Base-by-base conservation (phyloP, 305 asterid species). In the Fraxinus sp. region DNA sequence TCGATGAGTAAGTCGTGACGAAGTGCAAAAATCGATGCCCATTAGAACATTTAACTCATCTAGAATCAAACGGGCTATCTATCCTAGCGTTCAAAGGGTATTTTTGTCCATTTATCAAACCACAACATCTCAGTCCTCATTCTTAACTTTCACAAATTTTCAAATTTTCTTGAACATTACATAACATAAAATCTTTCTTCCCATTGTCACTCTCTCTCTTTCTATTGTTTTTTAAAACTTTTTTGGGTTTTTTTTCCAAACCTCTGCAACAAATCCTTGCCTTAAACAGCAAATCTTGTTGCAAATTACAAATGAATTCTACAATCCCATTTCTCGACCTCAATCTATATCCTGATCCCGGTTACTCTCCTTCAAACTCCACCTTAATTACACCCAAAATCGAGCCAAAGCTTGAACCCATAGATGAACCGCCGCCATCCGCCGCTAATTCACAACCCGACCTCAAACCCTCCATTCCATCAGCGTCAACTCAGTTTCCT, bases 401-500 rank as follows among this genome's bases (percentile, higher is more conserved):
- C 18, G 92, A 89, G 75, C 97, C 98, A 0, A 90, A 90, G 62
- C 83, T 85, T 43, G 95, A 95, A 80, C 93, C 97, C n/a, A 33
- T 88, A 1, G 93, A 94, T 20, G 94, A 88, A 16, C 81, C 93
- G 41, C 20, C 24, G 64, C 64, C 8, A 81, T 4, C 77, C 86
- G 9, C 76, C 79, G 0, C 77, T 26, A 43, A 22, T 72, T 77
- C 80, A 6, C 36, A 75, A 77, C 81, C 7, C 46, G 32, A 14
- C 77, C 70, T 43, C 39, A 52, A 57, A 77, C 55, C 71, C 14
- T 57, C 82, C 84, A 49, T 10, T 64, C 43, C 68, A 82, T 88
- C 35, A 1, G 55, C 13, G 0, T 82, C 59, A 41, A 64, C 57
- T 77, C 62, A n/a, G 33, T 13, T 24, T 59, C 80, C 30, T 20